Base-by-base conservation (phyloP, 208 protist genomes). In the Leishmania lainsoni region DNA sequence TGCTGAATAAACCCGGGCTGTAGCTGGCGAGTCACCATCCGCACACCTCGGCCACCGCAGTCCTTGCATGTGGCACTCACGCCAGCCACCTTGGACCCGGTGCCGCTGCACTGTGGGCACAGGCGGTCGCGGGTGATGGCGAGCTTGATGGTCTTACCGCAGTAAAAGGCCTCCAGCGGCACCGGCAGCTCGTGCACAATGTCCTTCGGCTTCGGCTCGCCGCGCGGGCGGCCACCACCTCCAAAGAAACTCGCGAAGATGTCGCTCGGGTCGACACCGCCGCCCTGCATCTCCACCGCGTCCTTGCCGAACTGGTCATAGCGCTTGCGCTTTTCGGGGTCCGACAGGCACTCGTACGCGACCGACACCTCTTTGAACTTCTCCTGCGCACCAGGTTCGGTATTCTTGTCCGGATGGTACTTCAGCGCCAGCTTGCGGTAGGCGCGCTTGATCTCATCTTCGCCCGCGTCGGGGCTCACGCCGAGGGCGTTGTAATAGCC, bases 301-400 rank as follows among this genome's bases (percentile, higher is more conserved):
- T 99, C 92, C 90, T 99, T 97, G 68, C 99, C 99, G 87, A 98
- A 99, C 83, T 98, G 85, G 85, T 99, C 99, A 85, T 99, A 99
- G 49, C 96, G 86, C 59, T 90, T 83, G 81, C 98, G 93, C 91
- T 99, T 99, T 81, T 99, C 92, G 20, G 88, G 54, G 80, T 99
- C 98, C 49, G 89, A 96, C 26, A 99, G 94, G 48, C 99, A 93
- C 70, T 99, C 98, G 86, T 99, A 99, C 14, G 99, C 99, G 42
- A 98, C 89, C 48, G 93, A 98, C 74, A 99, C 98, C 88, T 96
- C 92, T 80, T 98, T 98, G 83, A 98, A 98, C 89, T 98, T 98
- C 56, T 98, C 92, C 85, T 95, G 90, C 29, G 93, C 93, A 59
- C 87, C 86, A 26, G 89, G 86, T 20, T 98, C 97, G 70, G 91